Evolutionary conservation across 2,329 filamentous ascomycete species (phyloP), one percentile per base, ranked within the genome.

Genomic region (Exophiala alcalophila): DNA sequence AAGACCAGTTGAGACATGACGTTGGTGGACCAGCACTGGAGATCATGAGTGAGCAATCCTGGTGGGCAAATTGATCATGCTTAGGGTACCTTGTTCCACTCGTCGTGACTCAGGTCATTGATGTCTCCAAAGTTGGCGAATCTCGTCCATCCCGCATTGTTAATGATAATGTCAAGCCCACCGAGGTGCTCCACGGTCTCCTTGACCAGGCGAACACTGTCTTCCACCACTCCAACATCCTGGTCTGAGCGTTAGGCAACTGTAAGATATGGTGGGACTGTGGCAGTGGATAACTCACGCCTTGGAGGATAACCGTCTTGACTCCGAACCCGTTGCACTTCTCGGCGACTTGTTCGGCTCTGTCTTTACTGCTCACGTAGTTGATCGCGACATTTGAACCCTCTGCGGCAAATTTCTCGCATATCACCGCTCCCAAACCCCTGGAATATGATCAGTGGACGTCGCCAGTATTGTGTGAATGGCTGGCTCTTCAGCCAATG

Each of bases 81-180:
- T 29, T 8, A 11, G 50, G 48, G 27, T 61, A 76, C 75, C 64
- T 73, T 78, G 52, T 83, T 77, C 79, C 79, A 83, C 25, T 83
- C 80, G 4, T 72, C 74, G 43, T 81, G 76, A 27, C 62, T 65
- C 64, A 81, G 68, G 9, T 74, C 74, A 50, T 80, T 67, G 9
- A 83, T 65, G 55, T 83, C 76, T 12, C 61, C 65, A 57, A 80
- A 83, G 2, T 67, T 65, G 18, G 72, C 67, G 51, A 82, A 75
- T 48, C 74, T 75, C 1, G 80, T 83, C 74, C 77, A 83, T 16
- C 79, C 80, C 12, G 83, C 84, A 62, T 92, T 92, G 2, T 83
- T 84, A 56, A 91, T 78, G 31, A 92, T 70, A 27, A 88, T 73
- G 64, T 92, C 86, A n/a, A 92, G 62, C 1, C 81, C 78, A 4